Base-by-base conservation (phyloP, 2,329 filamentous ascomycete species). In the Apiospora koreana region DNA sequence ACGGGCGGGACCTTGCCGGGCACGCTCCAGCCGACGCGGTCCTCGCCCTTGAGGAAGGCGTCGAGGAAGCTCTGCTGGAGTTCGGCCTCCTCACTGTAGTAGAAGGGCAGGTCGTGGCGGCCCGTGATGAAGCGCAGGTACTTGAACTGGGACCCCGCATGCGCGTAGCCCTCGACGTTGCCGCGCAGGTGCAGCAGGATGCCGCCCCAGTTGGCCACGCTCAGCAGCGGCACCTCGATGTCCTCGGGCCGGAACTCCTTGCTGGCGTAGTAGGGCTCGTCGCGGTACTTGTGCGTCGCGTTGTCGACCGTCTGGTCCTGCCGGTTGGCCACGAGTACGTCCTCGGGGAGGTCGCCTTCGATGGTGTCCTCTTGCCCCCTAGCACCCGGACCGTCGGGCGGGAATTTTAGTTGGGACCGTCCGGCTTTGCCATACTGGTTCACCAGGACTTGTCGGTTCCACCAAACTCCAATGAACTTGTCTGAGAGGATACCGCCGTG, bases 71-170 rank as follows among this genome's bases (percentile, higher is more conserved):
- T 88, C 65, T 83, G 85, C 75, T 93, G 92, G 0, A 93, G 74
- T 71, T 91, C 88, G 0, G 92, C 91, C 72, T 93, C 89, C 65
- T 93, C 88, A 1, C 86, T 79, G 76, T 93, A 92, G 80, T 93
- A 94, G 77, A 93, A 93, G 0, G 91, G 91, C 1, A 93, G 82
- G 74, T 93, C 91, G 72, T 94, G 91, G 0, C 92, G 85, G 1
- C 92, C 91, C 0, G 87, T 90, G 75, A 93, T 91, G 77, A 93
- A 89, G 8, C 91, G 86, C 0, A 93, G 83, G 73, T 91, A 94
- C 77, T 93, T 93, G 72, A 89, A 82, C 70, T 89, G 83, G 0
- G 91, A 93, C 0, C 90, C 89, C 0, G 91, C 91, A 65, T 89
- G 84, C 1, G 81, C 81, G 70, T 87, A 93, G 0, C 91, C 91